These are phyloP conservation scores for Spiraea crenata DNA, from an alignment of 331 rosid genomes.

Conservation along the genomic window DNA sequence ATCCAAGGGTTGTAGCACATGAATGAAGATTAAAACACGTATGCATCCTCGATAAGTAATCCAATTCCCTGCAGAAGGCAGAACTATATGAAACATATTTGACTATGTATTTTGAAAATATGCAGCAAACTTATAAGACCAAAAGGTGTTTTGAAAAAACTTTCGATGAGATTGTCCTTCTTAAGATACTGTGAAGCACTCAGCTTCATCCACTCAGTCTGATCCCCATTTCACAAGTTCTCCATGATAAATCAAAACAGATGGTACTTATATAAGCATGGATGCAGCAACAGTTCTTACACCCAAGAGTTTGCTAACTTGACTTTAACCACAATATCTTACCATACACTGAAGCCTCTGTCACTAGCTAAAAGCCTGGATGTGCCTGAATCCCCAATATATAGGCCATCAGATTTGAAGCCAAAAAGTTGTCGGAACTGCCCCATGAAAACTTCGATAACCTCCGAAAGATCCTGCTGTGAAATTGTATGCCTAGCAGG, in stretches of 20 bases:
- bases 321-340: constrained; percentile 24
- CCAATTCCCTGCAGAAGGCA: constrained; percentile 75
- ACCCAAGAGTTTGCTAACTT: not conserved
- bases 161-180: not conserved
- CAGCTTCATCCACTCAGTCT: not conserved
- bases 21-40: constrained; percentile 86
- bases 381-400: constrained; percentile 64
- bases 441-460: constrained; percentile 82
- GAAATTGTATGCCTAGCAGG: constrained; percentile 52
- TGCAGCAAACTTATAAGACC: no score
- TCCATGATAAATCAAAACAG: not conserved
- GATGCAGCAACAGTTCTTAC: not conserved
- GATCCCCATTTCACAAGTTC: not conserved
- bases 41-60: constrained; percentile 77
- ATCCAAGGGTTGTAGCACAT: constrained; percentile 88
- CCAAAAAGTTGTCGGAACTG: constrained; percentile 95
- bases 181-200: not conserved
- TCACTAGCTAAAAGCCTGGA: constrained; percentile 69
- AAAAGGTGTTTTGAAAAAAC: not conserved
- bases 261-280: not conserved
- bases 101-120: no score
- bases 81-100: constrained; percentile 17
- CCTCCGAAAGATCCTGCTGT: constrained; percentile 68
- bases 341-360: constrained; percentile 95
- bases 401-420: constrained; percentile 60